Conservation (phyloP, 306 rosid genomes). For the Mucuna pruriens region DNA sequence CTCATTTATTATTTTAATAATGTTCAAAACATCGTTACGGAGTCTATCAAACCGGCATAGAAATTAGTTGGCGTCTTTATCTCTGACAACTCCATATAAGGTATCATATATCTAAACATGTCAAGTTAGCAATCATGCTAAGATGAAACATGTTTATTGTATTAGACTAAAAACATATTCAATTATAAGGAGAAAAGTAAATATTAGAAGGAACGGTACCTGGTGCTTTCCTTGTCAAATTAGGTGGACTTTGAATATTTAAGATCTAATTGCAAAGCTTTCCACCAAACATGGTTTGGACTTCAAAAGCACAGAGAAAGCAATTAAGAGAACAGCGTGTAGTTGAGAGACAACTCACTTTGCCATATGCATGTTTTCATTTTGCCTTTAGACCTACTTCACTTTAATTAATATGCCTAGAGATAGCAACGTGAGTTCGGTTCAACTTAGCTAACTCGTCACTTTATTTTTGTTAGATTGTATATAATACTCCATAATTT, state of each 20-base stretch:
- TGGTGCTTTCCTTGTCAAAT: background rate
- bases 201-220: background rate
- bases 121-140: no score
- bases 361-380: background rate
- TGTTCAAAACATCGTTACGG: no score
- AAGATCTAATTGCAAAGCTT: background rate
- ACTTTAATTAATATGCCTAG: background rate
- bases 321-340: background rate
- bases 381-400: background rate
- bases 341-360: background rate
- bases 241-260: constrained; percentile 26
- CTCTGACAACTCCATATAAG: no score
- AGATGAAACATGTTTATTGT: no score
- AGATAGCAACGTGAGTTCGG: background rate
- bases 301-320: constrained; percentile 25
- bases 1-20: no score
- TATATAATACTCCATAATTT: background rate
- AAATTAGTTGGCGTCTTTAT: no score
- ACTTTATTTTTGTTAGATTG: background rate
- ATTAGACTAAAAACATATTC: background rate
- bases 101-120: no score
- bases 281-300: constrained; percentile 24
- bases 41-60: no score
- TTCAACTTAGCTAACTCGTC: background rate
- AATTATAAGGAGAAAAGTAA: background rate